Percentiles rank a stretch among this genome's conserved stretches.
Conservation (phyloP, 192 early-diverging fungal genomes). For the Backusella tuberculispora region DNA sequence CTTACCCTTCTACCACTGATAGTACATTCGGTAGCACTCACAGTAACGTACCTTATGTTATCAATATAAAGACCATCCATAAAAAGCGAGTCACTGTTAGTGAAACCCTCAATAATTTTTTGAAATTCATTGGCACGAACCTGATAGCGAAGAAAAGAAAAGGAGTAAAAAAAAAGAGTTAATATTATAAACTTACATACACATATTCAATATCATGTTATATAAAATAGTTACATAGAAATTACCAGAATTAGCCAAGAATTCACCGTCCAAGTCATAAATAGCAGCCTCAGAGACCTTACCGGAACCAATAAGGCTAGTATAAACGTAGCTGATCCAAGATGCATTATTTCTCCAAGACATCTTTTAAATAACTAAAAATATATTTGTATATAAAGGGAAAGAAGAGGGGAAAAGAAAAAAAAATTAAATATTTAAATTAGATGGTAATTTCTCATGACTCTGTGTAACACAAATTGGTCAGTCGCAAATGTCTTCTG, state of each 20-base stretch:
- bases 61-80: slow-evolving; percentile 68
- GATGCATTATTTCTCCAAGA: slow-evolving; percentile 25
- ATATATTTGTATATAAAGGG: background rate
- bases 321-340: slow-evolving; percentile 83
- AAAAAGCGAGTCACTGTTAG: slow-evolving; percentile 52
- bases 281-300: slow-evolving; percentile 79
- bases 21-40: slow-evolving; percentile 61
- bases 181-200: too few species aligned
- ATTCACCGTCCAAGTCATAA: slow-evolving; percentile 73
- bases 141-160: slow-evolving; percentile 41
- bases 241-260: slow-evolving; percentile 77
- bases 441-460: background rate
- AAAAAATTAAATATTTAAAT: background rate
- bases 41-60: slow-evolving; percentile 74
- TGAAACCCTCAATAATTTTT: slow-evolving; percentile 63
- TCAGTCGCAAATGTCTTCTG: background rate
- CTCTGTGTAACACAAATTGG: background rate
- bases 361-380: slow-evolving; percentile 49
- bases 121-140: slow-evolving; percentile 56
- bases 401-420: slow-evolving; percentile 12
- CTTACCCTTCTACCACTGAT: slow-evolving; percentile 82
- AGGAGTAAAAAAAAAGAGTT: background rate
- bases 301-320: slow-evolving; percentile 71
- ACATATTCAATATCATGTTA: background rate
- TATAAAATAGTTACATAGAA: slow-evolving; percentile 64